phyloP scores from a whole-genome alignment of 768 basidiomycete genomes.

The Neoboletus brunneissimus region DNA sequence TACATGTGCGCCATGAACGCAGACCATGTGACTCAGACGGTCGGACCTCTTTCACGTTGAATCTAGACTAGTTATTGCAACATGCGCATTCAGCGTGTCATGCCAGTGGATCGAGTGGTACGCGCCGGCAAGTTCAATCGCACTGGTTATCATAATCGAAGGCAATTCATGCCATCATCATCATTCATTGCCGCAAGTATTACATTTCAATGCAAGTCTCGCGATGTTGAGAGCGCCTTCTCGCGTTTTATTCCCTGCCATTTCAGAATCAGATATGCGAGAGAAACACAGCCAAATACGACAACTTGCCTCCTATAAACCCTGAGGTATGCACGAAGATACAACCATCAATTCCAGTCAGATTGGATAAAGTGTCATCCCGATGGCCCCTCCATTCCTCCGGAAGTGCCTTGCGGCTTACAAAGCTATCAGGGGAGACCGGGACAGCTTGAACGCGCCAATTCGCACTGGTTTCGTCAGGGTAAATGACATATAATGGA shows the following conservation, averaged over 20 bases:
- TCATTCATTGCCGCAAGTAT: slow-evolving; percentile 18
- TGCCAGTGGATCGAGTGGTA: background rate
- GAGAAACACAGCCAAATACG: background rate
- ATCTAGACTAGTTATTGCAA: slow-evolving; percentile 5
- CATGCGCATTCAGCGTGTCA: slow-evolving; percentile 19
- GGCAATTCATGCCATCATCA: slow-evolving; percentile 12
- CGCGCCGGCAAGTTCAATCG: slow-evolving; percentile 10
- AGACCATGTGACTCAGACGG: slow-evolving; percentile 2
- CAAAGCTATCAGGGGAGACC: slow-evolving; percentile 75
- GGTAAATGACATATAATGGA: slow-evolving; percentile 86
- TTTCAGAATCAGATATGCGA: slow-evolving; percentile 11
- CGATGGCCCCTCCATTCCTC: slow-evolving; percentile 91
- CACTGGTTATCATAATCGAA: slow-evolving; percentile 8
- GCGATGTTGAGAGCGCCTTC: slow-evolving; percentile 86
- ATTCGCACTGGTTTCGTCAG: slow-evolving; percentile 68
- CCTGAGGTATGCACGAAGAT: slow-evolving; percentile 95
- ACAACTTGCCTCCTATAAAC: slow-evolving; percentile 83
- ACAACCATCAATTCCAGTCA: slow-evolving; percentile 75
- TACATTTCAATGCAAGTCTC: slow-evolving; percentile 52
- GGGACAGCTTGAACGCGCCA: slow-evolving; percentile 97
- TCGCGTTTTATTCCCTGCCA: slow-evolving; percentile 79
- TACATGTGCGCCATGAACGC: background rate
- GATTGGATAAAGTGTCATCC: slow-evolving; percentile 73
- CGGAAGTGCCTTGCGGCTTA: slow-evolving; percentile 88
- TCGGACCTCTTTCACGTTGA: slow-evolving; percentile 7